phyloP scores from a whole-genome alignment of 768 basidiomycete species.

The Rhodotorula taiwanensis region DNA sequence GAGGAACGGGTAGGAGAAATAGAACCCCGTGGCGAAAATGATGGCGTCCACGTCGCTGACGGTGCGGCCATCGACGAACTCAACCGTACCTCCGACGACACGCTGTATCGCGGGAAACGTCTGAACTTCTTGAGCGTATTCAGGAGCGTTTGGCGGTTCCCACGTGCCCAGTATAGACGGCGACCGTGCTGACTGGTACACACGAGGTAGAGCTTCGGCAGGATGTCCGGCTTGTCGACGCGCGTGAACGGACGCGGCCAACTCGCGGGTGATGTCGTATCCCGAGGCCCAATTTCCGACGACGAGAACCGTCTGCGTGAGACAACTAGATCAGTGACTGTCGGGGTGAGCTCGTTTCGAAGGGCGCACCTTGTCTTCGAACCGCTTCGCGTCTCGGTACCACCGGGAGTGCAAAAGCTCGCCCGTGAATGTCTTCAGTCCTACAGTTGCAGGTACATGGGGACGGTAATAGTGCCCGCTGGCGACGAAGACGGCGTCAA shows the following conservation, averaged over 20 bases:
- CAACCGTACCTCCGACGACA: constrained; percentile 27
- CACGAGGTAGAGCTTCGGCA: neutral
- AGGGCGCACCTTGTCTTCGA: constrained; percentile 38
- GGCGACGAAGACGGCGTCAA: constrained; percentile 43
- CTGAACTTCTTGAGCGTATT: constrained; percentile 42
- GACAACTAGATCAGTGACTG: no score
- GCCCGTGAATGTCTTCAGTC: constrained; percentile 42
- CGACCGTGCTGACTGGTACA: constrained; percentile 36
- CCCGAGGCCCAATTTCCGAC: constrained; percentile 48
- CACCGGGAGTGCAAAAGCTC: constrained; percentile 44
- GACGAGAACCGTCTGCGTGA: constrained; percentile 45
- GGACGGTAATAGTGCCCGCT: constrained; percentile 45
- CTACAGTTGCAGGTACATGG: constrained; percentile 43
- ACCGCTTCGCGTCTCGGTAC: constrained; percentile 42
- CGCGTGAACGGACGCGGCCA: constrained; percentile 23
- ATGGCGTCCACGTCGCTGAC: constrained; percentile 43
- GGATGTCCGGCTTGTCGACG: neutral
- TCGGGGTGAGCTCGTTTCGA: neutral
- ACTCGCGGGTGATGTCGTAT: constrained; percentile 45
- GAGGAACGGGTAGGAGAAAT: constrained; percentile 45
- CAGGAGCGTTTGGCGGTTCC: constrained; percentile 36
- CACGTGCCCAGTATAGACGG: constrained; percentile 31
- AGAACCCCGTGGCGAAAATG: constrained; percentile 48
- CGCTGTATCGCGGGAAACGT: constrained; percentile 18
- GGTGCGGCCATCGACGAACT: constrained; percentile 40